Percentiles rank a stretch among this genome's conserved stretches.
These are phyloP conservation scores for Babesia sp. DNA, from an alignment of 169 alveolate genomes.

Conservation along the genomic window DNA sequence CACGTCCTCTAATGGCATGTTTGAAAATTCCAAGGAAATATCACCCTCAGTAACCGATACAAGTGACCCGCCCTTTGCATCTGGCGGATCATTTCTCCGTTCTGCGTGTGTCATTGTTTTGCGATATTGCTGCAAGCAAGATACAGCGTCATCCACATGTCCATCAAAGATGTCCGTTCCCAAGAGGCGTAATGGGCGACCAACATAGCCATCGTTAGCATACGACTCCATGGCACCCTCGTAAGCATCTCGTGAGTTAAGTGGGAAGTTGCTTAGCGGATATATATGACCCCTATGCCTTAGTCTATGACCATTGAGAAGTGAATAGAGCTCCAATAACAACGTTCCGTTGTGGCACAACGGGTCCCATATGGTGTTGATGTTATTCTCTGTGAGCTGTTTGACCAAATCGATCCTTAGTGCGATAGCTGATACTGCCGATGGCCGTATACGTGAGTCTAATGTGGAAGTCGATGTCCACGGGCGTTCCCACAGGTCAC, in stretches of 20 bases:
- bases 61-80: background rate
- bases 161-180: conserved; percentile 10
- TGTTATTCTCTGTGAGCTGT: background rate
- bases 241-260: conserved; percentile 1
- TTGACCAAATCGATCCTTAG: conserved; percentile 2
- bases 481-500: conserved; percentile 51
- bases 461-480: conserved; percentile 29
- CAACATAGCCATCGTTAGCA: background rate
- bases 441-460: conserved; percentile 34
- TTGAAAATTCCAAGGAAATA: background rate
- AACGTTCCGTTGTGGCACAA: conserved; percentile 62
- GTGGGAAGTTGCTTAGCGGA: conserved; percentile 62
- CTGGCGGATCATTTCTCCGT: background rate
- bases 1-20: background rate
- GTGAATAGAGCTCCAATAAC: conserved; percentile 52
- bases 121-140: conserved; percentile 4
- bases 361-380: conserved; percentile 61
- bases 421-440: conserved; percentile 42
- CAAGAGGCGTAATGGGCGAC: background rate
- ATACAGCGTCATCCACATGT: conserved; percentile 6
- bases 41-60: background rate
- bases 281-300: conserved; percentile 20
- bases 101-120: background rate
- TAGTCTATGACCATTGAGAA: conserved; percentile 14
- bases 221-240: background rate